A percentile compares a stretch with the other conserved stretches of the same genome.
These are phyloP conservation scores for Nitzschia sp. DNA, from an alignment of 108 stramenopile genomes.

Conservation along the genomic window DNA sequence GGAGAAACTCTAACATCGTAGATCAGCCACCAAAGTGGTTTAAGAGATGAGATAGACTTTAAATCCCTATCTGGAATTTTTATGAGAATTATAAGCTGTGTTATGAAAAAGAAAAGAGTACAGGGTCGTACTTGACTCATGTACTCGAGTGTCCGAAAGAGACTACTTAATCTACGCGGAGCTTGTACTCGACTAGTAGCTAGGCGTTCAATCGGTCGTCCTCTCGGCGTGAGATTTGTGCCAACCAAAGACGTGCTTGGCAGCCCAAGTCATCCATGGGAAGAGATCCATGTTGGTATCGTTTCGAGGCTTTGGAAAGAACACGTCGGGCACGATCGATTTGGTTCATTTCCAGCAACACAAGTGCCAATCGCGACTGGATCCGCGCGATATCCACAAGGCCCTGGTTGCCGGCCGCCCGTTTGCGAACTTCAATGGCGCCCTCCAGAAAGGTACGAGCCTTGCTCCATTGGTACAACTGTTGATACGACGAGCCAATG, in stretches of 20 bases:
- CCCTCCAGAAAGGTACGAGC: constrained; percentile 1
- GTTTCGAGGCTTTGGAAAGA: not conserved
- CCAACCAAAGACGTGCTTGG: not conserved
- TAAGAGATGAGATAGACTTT: no score
- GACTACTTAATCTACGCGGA: no score
- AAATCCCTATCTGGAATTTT: no score
- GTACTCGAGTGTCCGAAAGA: no score
- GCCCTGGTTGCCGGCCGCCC: not conserved
- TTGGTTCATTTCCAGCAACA: not conserved
- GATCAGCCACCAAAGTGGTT: no score
- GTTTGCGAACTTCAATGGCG: constrained; percentile 4
- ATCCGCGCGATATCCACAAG: not conserved
- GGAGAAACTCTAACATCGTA: no score
- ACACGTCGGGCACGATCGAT: not conserved
- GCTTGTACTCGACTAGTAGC: not conserved
- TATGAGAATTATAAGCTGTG: no score
- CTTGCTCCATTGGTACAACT: not conserved
- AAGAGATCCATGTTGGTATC: not conserved
- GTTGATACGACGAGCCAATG: constrained; percentile 7
- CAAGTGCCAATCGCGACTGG: not conserved
- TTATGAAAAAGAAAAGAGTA: no score
- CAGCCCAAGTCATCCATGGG: not conserved
- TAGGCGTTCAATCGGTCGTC: not conserved
- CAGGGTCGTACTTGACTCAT: no score
- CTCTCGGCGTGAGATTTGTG: not conserved